Percentiles rank a stretch among this genome's conserved stretches.
Conservation (phyloP, 768 basidiomycete species). For the Macrolepiota fuliginosa region DNA sequence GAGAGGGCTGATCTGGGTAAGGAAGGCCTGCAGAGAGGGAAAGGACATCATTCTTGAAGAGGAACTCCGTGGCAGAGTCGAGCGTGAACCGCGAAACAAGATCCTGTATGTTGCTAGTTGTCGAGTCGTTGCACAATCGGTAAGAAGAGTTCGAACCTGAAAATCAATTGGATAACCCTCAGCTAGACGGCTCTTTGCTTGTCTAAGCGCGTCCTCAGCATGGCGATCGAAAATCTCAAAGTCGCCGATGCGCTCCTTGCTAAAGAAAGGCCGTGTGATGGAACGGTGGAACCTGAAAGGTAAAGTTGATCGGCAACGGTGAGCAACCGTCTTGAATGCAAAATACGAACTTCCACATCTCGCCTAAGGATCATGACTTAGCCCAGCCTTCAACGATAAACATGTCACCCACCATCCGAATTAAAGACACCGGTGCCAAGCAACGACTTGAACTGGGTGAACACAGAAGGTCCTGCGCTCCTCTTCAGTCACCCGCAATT, state of each 20-base stretch:
- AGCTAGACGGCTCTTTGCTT: slow-evolving; percentile 40
- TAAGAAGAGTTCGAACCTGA: slow-evolving; percentile 35
- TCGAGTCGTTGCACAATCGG: neutral
- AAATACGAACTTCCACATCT: slow-evolving; percentile 59
- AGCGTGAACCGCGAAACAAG: slow-evolving; percentile 52
- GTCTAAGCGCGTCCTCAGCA: slow-evolving; percentile 41
- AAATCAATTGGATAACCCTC: slow-evolving; percentile 56
- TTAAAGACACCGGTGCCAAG: slow-evolving; percentile 61
- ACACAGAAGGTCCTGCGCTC: slow-evolving; percentile 25
- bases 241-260: slow-evolving; percentile 52
- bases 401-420: slow-evolving; percentile 42
- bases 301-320: neutral
- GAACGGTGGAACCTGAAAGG: slow-evolving; percentile 50
- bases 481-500: slow-evolving; percentile 2
- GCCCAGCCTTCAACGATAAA: neutral
- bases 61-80: slow-evolving; percentile 61
- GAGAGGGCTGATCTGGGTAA: slow-evolving; percentile 32
- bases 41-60: slow-evolving; percentile 52
- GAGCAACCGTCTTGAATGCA: neutral
- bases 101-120: slow-evolving; percentile 26
- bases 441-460: slow-evolving; percentile 28
- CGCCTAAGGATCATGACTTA: slow-evolving; percentile 31
- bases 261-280: slow-evolving; percentile 72
- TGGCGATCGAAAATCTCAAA: slow-evolving; percentile 62
- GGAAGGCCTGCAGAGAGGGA: slow-evolving; percentile 48